A percentile compares a stretch with the other conserved stretches of the same genome.
Evolutionary conservation across 345 rosid genomes (phyloP).

Genomic region (Arabis alpina): DNA sequence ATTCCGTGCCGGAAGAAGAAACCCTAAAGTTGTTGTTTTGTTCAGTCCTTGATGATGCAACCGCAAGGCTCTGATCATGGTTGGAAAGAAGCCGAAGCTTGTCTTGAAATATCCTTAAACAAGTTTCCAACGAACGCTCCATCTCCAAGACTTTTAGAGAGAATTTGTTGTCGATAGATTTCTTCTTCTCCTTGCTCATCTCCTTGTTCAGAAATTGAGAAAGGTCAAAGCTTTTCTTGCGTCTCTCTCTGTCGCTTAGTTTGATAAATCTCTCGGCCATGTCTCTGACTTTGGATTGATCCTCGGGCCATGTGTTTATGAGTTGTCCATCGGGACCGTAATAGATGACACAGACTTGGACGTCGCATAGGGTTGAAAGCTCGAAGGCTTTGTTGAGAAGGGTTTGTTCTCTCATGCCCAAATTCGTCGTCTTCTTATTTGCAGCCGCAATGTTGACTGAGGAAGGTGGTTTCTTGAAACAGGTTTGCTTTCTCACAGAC

Average conservation of each 20-base stretch:
- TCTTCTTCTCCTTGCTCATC: neutral
- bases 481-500: neutral
- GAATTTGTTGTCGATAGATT: neutral
- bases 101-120: neutral
- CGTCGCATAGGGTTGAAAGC: neutral
- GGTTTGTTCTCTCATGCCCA: conserved; percentile 2
- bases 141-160: neutral
- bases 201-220: neutral
- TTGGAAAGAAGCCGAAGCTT: neutral
- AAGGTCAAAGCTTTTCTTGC: conserved; percentile 21
- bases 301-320: conserved; percentile 1
- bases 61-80: neutral
- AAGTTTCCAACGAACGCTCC: neutral
- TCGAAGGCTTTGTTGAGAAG: neutral
- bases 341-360: neutral
- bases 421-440: neutral
- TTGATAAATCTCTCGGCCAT: neutral
- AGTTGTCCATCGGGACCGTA: neutral
- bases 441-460: neutral
- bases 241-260: neutral
- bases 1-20: too few species aligned
- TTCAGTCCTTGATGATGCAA: neutral
- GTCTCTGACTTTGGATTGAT: neutral
- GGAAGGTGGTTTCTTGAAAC: conserved; percentile 5
- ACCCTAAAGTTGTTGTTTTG: too few species aligned